Evolutionary conservation across 2,329 filamentous ascomycete genomes (phyloP).

Genomic region (Botrytis tulipae): DNA sequence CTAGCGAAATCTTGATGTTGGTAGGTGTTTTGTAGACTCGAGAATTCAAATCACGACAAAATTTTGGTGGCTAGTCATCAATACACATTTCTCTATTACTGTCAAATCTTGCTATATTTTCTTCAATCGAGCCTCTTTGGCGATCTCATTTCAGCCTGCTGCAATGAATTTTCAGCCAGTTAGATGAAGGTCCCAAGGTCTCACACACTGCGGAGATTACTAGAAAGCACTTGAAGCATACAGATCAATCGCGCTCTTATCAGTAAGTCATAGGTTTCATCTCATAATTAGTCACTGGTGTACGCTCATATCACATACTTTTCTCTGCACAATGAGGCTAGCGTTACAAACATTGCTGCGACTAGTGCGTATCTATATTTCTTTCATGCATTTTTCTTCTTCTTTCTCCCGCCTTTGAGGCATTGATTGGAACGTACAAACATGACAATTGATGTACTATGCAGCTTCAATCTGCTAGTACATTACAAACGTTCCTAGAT

Average conservation of each 20-base stretch:
- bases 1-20: slow-evolving; percentile 45
- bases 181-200: neutral
- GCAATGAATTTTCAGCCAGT: neutral
- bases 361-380: neutral
- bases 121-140: neutral
- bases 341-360: neutral
- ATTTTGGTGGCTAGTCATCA: neutral
- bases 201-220: too few species aligned
- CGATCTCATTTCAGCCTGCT: neutral
- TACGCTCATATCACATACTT: neutral
- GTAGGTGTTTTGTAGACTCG: slow-evolving; percentile 16
- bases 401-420: neutral
- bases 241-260: too few species aligned
- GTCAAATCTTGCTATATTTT: neutral
- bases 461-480: slow-evolving; percentile 53
- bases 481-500: slow-evolving; percentile 51
- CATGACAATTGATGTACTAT: slow-evolving; percentile 38
- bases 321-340: neutral
- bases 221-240: neutral
- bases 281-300: neutral
- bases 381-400: neutral
- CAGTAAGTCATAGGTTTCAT: neutral
- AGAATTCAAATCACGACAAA: slow-evolving; percentile 10
- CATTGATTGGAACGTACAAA: slow-evolving; percentile 15
- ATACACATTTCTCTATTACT: neutral